A percentile compares a stretch with the other conserved stretches of the same genome.
Evolutionary conservation across 495 filamentous ascomycete genomes (phyloP).

Genomic region (Staphylotrichum tortipilum): DNA sequence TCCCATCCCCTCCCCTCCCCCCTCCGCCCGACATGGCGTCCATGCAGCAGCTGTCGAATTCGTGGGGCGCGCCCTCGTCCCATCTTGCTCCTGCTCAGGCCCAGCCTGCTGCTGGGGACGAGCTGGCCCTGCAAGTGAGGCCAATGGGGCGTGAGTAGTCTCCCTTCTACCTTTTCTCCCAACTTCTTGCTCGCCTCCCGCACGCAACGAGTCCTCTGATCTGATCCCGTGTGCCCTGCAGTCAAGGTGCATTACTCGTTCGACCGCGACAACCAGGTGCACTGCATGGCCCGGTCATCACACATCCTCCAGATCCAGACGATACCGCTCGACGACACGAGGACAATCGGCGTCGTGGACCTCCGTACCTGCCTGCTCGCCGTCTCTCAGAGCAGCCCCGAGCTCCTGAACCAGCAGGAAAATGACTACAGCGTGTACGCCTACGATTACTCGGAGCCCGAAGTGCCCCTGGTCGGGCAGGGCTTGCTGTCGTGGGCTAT

Average conservation of each 20-base stretch:
- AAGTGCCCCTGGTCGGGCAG: conserved; percentile 87
- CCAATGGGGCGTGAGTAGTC: conserved; percentile 47
- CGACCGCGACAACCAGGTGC: conserved; percentile 78
- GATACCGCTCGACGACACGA: conserved; percentile 63
- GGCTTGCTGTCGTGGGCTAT: conserved; percentile 90
- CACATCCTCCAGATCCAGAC: conserved; percentile 72
- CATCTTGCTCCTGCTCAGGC: conserved; percentile 15
- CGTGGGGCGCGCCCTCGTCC: conserved; percentile 21
- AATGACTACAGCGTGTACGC: conserved; percentile 95
- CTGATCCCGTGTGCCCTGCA: conserved; percentile 30
- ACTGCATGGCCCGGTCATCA: conserved; percentile 86
- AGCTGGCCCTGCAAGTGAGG: conserved; percentile 37
- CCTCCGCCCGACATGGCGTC: too few species aligned
- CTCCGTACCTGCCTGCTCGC: conserved; percentile 85
- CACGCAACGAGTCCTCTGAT: too few species aligned
- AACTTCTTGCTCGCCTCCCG: too few species aligned
- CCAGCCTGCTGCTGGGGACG: conserved; percentile 41
- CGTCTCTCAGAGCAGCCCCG: conserved; percentile 68
- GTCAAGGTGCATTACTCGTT: conserved; percentile 98
- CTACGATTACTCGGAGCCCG: conserved; percentile 91
- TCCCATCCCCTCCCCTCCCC: background rate
- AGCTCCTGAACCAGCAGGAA: conserved; percentile 72
- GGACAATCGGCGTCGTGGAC: conserved; percentile 76
- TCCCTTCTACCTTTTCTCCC: too few species aligned
- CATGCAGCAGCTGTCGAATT: conserved; percentile 15